phyloP scores from a whole-genome alignment of 2,329 filamentous ascomycete genomes.

The Xylariaceae sp. region DNA sequence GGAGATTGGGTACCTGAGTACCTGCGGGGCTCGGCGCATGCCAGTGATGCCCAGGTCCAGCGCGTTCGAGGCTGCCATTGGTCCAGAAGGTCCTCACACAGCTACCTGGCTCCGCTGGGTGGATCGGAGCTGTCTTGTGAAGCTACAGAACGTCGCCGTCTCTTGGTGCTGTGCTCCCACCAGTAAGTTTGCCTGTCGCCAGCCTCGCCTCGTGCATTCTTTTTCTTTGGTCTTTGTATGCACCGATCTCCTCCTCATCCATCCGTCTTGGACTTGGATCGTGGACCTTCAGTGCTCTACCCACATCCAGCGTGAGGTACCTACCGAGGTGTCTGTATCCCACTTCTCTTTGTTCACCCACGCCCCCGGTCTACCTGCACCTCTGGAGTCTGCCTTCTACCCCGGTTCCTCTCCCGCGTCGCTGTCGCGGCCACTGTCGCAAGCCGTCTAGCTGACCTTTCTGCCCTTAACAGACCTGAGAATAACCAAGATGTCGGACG shows the following conservation, averaged over 20 bases:
- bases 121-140: background rate
- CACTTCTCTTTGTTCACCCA: background rate
- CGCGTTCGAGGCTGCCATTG: too few species aligned
- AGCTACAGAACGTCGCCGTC: background rate
- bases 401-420: background rate
- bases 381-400: background rate
- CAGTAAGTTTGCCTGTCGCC: background rate
- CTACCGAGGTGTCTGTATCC: too few species aligned
- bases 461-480: slow-evolving; percentile 1
- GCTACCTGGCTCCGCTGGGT: background rate
- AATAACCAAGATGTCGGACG: slow-evolving; percentile 18
- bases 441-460: slow-evolving; percentile 2
- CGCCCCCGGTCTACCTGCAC: background rate
- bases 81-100: too few species aligned
- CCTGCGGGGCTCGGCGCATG: too few species aligned
- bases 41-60: too few species aligned
- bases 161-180: background rate
- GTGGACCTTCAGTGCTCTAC: too few species aligned
- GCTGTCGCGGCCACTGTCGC: background rate
- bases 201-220: background rate
- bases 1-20: too few species aligned
- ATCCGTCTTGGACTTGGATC: background rate
- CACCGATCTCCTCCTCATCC: too few species aligned
- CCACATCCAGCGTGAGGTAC: too few species aligned
- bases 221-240: background rate